Conservation (phyloP, 306 rosid genomes). For the Inga oerstediana region DNA sequence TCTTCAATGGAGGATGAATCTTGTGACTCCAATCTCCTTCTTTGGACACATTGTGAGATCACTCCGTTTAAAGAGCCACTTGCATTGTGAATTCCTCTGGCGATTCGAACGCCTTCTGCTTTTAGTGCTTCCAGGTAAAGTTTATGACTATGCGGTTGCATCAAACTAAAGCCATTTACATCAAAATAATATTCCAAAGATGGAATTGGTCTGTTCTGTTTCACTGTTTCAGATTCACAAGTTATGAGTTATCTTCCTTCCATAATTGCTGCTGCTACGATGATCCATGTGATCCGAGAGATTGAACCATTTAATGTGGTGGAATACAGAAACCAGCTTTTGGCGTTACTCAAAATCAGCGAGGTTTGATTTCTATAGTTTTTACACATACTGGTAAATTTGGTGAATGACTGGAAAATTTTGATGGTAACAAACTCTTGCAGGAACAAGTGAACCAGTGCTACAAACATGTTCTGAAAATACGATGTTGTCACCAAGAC, state of each 20-base stretch:
- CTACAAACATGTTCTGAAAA: conserved; percentile 57
- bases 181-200: conserved; percentile 14
- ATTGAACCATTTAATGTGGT: conserved; percentile 61
- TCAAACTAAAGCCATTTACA: neutral
- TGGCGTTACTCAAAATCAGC: conserved; percentile 68
- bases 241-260: conserved; percentile 74
- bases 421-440: conserved; percentile 35
- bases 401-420: conserved; percentile 22
- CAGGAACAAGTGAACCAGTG: conserved; percentile 78
- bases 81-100: conserved; percentile 81
- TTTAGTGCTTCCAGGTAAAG: conserved; percentile 64
- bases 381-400: conserved; percentile 1
- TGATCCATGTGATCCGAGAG: conserved; percentile 76
- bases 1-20: conserved; percentile 92
- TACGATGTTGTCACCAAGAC: conserved; percentile 42
- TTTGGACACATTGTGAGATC: conserved; percentile 80
- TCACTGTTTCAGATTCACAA: conserved; percentile 57
- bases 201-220: neutral
- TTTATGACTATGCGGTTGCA: neutral
- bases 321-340: conserved; percentile 68
- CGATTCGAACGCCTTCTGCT: conserved; percentile 78
- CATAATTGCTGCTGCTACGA: conserved; percentile 78
- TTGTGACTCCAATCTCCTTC: conserved; percentile 87
- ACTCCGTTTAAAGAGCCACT: conserved; percentile 68
- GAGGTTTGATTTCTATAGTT: conserved; percentile 51